phyloP scores from a whole-genome alignment of 257 asterid species.

The Forsythia viridissima region DNA sequence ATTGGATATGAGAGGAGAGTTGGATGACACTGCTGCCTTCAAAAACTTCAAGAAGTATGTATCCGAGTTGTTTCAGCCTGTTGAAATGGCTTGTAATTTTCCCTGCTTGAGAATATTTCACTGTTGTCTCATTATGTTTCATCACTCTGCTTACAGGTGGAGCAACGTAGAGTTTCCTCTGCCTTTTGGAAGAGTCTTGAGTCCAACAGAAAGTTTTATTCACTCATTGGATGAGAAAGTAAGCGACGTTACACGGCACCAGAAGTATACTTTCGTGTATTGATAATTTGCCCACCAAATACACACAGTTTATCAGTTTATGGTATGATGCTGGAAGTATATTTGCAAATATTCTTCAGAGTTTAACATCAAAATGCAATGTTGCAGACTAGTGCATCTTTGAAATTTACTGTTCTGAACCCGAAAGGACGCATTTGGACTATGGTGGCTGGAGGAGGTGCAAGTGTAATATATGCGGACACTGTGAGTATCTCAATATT shows the following conservation, averaged over 20 bases:
- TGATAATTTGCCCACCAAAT: too few relatives aligned
- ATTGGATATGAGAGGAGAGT: slow-evolving; percentile 92
- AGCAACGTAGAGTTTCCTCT: slow-evolving; percentile 78
- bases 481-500: slow-evolving; percentile 57
- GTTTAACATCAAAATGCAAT: slow-evolving; percentile 9
- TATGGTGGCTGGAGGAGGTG: slow-evolving; percentile 99
- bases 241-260: slow-evolving; percentile 5
- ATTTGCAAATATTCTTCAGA: too few relatives aligned
- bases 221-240: slow-evolving; percentile 87
- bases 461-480: slow-evolving; percentile 95
- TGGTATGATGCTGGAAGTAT: too few relatives aligned
- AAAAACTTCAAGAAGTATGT: slow-evolving; percentile 87
- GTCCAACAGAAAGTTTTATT: slow-evolving; percentile 79
- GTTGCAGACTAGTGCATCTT: slow-evolving; percentile 89
- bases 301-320: too few relatives aligned
- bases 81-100: background rate
- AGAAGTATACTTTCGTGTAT: too few relatives aligned
- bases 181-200: slow-evolving; percentile 92
- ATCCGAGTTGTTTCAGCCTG: slow-evolving; percentile 3
- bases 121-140: slow-evolving; percentile 14
- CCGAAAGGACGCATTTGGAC: slow-evolving; percentile 99
- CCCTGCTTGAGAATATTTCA: slow-evolving; percentile 6
- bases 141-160: slow-evolving; percentile 58
- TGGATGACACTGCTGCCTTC: slow-evolving; percentile 94
- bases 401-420: slow-evolving; percentile 89